phyloP scores from a whole-genome alignment of 495 filamentous ascomycete species.

The Pyronema domesticum region DNA sequence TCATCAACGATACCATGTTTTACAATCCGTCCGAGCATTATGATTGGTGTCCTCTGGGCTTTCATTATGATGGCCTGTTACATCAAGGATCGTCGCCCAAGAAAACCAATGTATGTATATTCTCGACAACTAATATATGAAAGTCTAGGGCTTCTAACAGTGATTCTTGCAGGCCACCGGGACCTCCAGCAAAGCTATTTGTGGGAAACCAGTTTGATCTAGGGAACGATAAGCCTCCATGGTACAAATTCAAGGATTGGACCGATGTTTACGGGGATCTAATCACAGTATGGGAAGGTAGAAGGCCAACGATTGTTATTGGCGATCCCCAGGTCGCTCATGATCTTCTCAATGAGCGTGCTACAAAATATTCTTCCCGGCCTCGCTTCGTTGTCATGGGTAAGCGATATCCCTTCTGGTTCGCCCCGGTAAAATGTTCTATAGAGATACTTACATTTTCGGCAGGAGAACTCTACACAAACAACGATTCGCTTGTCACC shows the following conservation, averaged over 20 bases:
- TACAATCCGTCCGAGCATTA: no score
- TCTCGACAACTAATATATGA: no score
- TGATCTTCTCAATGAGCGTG: constrained; percentile 38
- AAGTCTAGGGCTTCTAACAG: neutral
- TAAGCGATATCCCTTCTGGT: constrained; percentile 23
- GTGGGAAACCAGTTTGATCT: constrained; percentile 40
- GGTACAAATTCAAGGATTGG: constrained; percentile 39
- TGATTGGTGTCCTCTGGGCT: no score
- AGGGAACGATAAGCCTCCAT: constrained; percentile 33
- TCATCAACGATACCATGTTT: no score
- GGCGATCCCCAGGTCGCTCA: constrained; percentile 44
- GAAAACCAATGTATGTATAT: neutral
- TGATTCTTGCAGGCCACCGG: constrained; percentile 29
- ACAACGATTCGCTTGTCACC: constrained; percentile 25
- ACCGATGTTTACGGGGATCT: constrained; percentile 30
- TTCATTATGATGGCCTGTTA: no score
- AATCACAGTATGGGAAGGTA: constrained; percentile 44
- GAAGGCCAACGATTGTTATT: constrained; percentile 43
- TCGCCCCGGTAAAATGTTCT: neutral
- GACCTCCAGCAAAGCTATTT: constrained; percentile 36
- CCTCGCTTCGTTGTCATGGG: constrained; percentile 40
- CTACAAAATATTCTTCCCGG: constrained; percentile 35
- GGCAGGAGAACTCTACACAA: constrained; percentile 25
- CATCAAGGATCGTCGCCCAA: no score
- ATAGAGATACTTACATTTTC: constrained; percentile 26